Conservation (phyloP, 192 early-diverging fungal species). For the Cetraspora pellucida region DNA sequence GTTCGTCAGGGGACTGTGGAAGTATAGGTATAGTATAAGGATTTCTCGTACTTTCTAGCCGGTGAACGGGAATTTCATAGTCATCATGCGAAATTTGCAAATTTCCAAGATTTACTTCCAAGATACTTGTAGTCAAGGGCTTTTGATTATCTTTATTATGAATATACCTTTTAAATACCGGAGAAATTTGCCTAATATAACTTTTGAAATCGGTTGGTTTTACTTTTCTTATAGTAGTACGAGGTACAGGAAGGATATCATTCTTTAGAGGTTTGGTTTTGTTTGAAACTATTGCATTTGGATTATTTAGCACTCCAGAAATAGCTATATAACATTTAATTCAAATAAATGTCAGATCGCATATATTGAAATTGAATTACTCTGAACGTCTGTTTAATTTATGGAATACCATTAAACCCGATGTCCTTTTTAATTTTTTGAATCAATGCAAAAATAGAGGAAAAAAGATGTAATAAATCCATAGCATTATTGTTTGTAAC, state of each 20-base stretch:
- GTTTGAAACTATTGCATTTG: constrained; percentile 51
- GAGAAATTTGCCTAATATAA: constrained; percentile 72
- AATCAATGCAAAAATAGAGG: not conserved
- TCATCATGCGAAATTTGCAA: constrained; percentile 46
- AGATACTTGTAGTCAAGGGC: constrained; percentile 47
- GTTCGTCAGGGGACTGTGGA: constrained; percentile 37
- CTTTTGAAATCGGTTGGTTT: constrained; percentile 81
- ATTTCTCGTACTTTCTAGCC: constrained; percentile 49
- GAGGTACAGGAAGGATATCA: constrained; percentile 60
- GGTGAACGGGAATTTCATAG: constrained; percentile 49
- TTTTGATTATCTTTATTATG: constrained; percentile 54
- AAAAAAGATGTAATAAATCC: not conserved
- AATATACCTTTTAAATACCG: constrained; percentile 81
- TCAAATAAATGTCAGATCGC: not conserved
- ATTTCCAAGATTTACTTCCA: constrained; percentile 41
- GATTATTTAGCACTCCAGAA: constrained; percentile 76
- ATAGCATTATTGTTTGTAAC: not conserved
- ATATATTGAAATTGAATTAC: constrained; percentile 9
- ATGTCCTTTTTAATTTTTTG: constrained; percentile 54
- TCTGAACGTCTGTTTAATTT: not conserved
- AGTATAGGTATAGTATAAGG: constrained; percentile 51
- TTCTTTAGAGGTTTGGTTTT: constrained; percentile 53
- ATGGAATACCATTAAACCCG: constrained; percentile 72
- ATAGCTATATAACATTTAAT: constrained; percentile 37
- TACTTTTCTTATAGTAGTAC: constrained; percentile 67